Percentiles rank a stretch among this genome's conserved stretches.
Evolutionary conservation across 1,284 basidiomycete species (phyloP).

Genomic region (Flammula alnicola): DNA sequence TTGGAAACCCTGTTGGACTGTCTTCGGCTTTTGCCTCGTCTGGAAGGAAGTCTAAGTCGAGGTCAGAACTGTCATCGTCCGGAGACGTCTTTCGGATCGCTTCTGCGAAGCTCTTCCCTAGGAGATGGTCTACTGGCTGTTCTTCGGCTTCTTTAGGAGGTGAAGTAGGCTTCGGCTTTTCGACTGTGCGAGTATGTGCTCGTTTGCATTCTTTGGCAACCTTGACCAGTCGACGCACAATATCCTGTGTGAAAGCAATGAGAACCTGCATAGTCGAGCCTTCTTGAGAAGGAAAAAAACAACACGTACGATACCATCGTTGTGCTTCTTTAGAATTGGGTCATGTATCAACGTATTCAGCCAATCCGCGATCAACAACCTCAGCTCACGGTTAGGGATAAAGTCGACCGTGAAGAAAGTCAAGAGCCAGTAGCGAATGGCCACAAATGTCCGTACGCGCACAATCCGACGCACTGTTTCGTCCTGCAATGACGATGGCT

Average conservation of each 20-base stretch:
- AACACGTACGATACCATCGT: slow-evolving; percentile 69
- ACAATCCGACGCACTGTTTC: slow-evolving; percentile 76
- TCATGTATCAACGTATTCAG: slow-evolving; percentile 76
- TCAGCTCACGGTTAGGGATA: slow-evolving; percentile 76
- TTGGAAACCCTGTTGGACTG: slow-evolving; percentile 31
- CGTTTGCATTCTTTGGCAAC: slow-evolving; percentile 80
- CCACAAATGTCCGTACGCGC: slow-evolving; percentile 84
- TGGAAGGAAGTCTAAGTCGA: slow-evolving; percentile 73
- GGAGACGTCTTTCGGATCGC: slow-evolving; percentile 46
- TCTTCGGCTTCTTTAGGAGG: slow-evolving; percentile 24
- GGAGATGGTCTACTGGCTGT: slow-evolving; percentile 44
- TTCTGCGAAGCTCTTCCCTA: slow-evolving; percentile 67
- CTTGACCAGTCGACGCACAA: slow-evolving; percentile 80
- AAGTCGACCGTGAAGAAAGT: slow-evolving; percentile 90
- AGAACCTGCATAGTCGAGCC: slow-evolving; percentile 9
- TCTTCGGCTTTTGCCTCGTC: slow-evolving; percentile 42
- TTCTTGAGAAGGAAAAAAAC: background rate
- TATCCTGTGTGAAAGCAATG: slow-evolving; percentile 44
- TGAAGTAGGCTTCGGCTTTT: slow-evolving; percentile 31
- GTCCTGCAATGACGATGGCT: slow-evolving; percentile 54
- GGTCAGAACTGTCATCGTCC: slow-evolving; percentile 67
- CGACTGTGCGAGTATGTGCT: slow-evolving; percentile 53
- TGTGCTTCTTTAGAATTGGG: slow-evolving; percentile 64
- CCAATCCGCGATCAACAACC: slow-evolving; percentile 75
- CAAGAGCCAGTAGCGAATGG: slow-evolving; percentile 84